Base-by-base conservation (phyloP, 495 filamentous ascomycete genomes). In the Amphirosellinia nigrospora region DNA sequence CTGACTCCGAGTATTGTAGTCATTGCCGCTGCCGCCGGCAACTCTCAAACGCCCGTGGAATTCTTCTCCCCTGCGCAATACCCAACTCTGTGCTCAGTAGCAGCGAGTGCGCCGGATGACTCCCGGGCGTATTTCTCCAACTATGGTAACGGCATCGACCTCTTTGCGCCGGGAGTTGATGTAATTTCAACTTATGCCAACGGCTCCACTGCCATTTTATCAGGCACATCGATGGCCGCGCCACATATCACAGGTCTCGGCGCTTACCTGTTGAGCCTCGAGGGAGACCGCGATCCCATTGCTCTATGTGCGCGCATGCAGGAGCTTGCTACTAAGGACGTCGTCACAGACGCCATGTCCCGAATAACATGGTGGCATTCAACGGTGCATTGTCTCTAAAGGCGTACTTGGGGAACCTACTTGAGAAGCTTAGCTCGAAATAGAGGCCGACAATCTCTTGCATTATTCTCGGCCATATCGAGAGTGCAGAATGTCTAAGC, bases 181-280 rank as follows among this genome's bases (percentile, higher is more conserved):
- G 73, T 85, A 32, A 77, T 81, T 61, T 79, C 75, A 21, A 78
- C 76, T 0, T 71, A 64, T 34, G 74, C 69, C 9, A 80, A 84
- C 46, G 69, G 59, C 11, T 82, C 80, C 32, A 82, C 80, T 34
- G 78, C 72, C 4, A 72, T 82, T 10, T 68, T 85, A n/a, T 82
- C 77, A 38, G 87, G 87, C 66, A 88, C 87, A 0, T 86, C 84
- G 32, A 84, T 85, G 84, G 81, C 87, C 3, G 76, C 82, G 23
- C 86, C 86, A 7, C 86, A 85, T 69, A 77, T 86, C 53, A 79
- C 85, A 10, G 86, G 85, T 6, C 75, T 86, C 13, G 81, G 80
- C 26, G 85, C 83, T 6, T 88, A 87, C 69, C 79, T 87, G 23
- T 73, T 82, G 10, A 60, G 55, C 7, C 68, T 78, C 69, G 81